phyloP scores from a whole-genome alignment of 129 eudicot species.

The Lactuca sativa region DNA sequence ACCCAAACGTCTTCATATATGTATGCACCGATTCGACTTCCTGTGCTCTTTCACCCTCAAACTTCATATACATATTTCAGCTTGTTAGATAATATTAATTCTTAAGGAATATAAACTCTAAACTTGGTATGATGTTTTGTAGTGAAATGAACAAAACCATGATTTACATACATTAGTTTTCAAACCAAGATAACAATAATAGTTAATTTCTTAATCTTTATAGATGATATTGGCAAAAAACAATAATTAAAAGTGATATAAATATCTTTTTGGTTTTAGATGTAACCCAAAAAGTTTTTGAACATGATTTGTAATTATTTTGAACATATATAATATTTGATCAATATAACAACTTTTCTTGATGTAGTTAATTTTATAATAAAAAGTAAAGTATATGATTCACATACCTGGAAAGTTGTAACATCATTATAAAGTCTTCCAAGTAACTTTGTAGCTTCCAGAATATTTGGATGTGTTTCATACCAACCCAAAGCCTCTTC shows the following conservation, averaged over 20 bases:
- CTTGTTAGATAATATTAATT: not conserved
- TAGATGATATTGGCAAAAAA: too few relatives aligned
- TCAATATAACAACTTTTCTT: not conserved
- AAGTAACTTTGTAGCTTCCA: slow-evolving; percentile 1
- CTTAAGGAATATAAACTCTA: not conserved
- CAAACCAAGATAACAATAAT: too few relatives aligned
- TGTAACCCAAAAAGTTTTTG: too few relatives aligned
- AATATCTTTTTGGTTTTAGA: too few relatives aligned
- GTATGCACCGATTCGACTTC: not conserved
- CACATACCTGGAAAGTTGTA: slow-evolving; percentile 3
- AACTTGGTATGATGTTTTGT: not conserved
- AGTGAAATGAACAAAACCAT: not conserved
- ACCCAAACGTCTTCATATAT: slow-evolving; percentile 14
- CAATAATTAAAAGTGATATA: too few relatives aligned
- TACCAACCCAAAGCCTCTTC: slow-evolving; percentile 15
- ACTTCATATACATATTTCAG: not conserved
- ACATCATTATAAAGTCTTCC: slow-evolving; percentile 25
- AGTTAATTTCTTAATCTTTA: too few relatives aligned
- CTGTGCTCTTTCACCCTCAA: slow-evolving; percentile 20
- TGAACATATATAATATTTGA: too few relatives aligned
- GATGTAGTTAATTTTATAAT: not conserved
- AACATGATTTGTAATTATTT: too few relatives aligned
- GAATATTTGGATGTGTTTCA: slow-evolving; percentile 7
- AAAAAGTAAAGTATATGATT: not conserved
- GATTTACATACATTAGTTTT: too few relatives aligned